These are phyloP conservation scores for Pleurotus platypus DNA, from an alignment of 768 basidiomycete genomes.

Conservation along the genomic window DNA sequence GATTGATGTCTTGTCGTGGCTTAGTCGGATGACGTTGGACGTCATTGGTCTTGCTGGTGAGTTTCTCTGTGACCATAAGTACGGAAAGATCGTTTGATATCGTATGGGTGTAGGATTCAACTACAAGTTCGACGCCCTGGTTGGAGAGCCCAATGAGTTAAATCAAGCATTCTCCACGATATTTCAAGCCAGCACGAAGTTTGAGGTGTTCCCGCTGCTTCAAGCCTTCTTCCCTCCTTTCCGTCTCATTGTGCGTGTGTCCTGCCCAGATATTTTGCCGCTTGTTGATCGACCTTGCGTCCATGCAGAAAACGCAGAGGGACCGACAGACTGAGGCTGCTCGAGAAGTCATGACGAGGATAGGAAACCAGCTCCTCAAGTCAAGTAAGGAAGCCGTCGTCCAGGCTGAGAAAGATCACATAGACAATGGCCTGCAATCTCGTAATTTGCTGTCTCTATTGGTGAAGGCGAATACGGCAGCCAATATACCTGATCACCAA, in stretches of 20 bases:
- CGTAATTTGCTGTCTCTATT: constrained; percentile 61
- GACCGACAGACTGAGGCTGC: constrained; percentile 27
- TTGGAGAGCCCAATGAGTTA: constrained; percentile 33
- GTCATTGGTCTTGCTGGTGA: constrained; percentile 55
- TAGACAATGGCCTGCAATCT: constrained; percentile 26
- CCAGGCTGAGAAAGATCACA: constrained; percentile 22
- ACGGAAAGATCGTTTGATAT: too few species aligned
- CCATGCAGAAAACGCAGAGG: constrained; percentile 25
- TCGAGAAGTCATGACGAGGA: constrained; percentile 39
- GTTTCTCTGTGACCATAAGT: constrained; percentile 29
- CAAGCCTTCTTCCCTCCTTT: constrained; percentile 26
- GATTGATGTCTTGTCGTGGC: constrained; percentile 47
- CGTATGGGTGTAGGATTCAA: constrained; percentile 10
- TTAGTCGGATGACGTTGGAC: constrained; percentile 53
- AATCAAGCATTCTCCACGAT: constrained; percentile 41
- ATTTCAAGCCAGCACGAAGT: constrained; percentile 32
- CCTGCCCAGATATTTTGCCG: neutral
- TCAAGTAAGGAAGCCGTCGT: constrained; percentile 43
- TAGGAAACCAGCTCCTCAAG: constrained; percentile 44
- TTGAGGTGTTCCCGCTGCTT: constrained; percentile 21
- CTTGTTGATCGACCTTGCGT: neutral
- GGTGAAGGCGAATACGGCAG: constrained; percentile 61
- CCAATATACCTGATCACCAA: constrained; percentile 52
- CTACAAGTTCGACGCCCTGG: constrained; percentile 15
- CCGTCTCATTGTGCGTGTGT: constrained; percentile 25